Conservation (phyloP, 176 grass and related monocot species). For the Triticum aestivum region DNA sequence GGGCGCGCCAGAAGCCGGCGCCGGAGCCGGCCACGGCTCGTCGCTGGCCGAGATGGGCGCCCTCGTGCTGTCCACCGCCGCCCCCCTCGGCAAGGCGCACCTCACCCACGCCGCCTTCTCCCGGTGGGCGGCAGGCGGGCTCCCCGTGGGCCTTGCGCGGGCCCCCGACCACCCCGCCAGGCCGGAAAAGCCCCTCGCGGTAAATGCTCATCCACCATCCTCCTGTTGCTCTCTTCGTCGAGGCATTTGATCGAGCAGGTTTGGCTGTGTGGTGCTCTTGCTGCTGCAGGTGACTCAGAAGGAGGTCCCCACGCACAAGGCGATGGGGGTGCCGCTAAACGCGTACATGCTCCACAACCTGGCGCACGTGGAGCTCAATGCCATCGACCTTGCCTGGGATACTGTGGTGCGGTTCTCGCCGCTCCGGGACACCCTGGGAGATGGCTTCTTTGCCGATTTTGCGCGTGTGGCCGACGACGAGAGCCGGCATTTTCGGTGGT, state of each 20-base stretch:
- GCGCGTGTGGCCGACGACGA: conserved; percentile 87
- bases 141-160: conserved; percentile 43
- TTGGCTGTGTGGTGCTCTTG: neutral
- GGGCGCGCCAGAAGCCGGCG: neutral
- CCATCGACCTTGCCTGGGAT: conserved; percentile 93
- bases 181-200: conserved; percentile 63
- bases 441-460: conserved; percentile 81
- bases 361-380: conserved; percentile 93
- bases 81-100: conserved; percentile 62
- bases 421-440: conserved; percentile 54
- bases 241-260: conserved; percentile 37
- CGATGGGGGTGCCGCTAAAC: conserved; percentile 75
- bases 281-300: conserved; percentile 64
- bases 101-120: conserved; percentile 81
- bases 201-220: conserved; percentile 9
- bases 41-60: conserved; percentile 73
- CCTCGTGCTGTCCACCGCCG: conserved; percentile 65
- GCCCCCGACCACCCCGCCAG: conserved; percentile 59
- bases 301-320: conserved; percentile 77
- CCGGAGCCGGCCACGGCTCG: neutral
- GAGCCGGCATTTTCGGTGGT: conserved; percentile 92
- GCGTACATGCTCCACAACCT: conserved; percentile 95
- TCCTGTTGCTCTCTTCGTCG: neutral
- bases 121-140: conserved; percentile 36
- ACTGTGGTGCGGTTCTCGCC: conserved; percentile 87